Base-by-base conservation (phyloP, 1,139 yeast species). In the Kodamaea anthophila region DNA sequence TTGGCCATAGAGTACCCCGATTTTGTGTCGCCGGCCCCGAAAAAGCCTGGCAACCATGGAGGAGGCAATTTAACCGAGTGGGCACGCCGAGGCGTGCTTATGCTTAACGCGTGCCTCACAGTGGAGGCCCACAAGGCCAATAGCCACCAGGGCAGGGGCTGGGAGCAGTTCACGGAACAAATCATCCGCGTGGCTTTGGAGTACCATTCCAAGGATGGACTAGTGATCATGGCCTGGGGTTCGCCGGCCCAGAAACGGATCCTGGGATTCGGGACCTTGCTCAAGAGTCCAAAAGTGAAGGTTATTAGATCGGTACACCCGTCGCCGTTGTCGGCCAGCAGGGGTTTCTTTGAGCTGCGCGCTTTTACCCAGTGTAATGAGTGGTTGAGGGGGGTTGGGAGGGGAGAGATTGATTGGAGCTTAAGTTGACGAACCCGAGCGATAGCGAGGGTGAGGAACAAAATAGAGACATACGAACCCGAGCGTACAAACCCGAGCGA, bases 91-190 rank as follows among this genome's bases (percentile, higher is more conserved):
- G 99, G 99, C 3, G 96, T 93, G 4, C 60, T 93, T 22, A 58
- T 93, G 65, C 69, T 93, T 27, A 93, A 93, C 58, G 78, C 97
- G 0, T 80, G 91, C 31, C 60, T 93, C 8, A 93, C 98, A 0
- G 99, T 93, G 0, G 82, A 82, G 38, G 95, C 96, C 0, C 97
- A 88, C 51, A 76, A 78, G 47, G 96, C 98, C 10, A 86, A 87
- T 43, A 86, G 96, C 15, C 99, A 93, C 49, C 77, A 96, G 1
- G 76, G 78, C 21, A 70, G 68, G 42, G 99, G 99, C 1, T 93
- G 99, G 99, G 97, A 88, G 48, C 62, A 61, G 23, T 88, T 93
- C 52, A 93, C 98, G 0, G 86, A 75, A 44, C 65, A 72, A 26
- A 86, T 78, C 2, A 70, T 87, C 14, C 59, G 68, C 20, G 41